phyloP scores from a whole-genome alignment of 768 basidiomycete genomes.

The Lactarius hengduanensis region DNA sequence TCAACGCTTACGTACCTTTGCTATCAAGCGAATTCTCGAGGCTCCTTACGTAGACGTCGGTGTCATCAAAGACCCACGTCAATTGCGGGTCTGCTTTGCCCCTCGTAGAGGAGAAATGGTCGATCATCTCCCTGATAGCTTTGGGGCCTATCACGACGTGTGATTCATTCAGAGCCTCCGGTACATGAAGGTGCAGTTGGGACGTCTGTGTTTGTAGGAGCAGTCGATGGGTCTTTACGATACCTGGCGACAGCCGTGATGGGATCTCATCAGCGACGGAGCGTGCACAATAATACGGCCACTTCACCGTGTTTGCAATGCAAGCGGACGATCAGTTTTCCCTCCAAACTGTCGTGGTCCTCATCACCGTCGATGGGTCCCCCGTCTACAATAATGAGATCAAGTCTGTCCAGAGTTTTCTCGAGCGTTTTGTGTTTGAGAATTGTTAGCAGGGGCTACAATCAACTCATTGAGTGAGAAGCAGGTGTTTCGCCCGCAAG shows the following conservation, averaged over 20 bases:
- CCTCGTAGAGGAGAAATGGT: constrained; percentile 71
- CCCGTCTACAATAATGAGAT: constrained; percentile 64
- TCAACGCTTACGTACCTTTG: constrained; percentile 48
- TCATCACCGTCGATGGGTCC: constrained; percentile 43
- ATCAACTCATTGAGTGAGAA: constrained; percentile 30
- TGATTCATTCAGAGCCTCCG: constrained; percentile 58
- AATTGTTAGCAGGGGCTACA: constrained; percentile 64
- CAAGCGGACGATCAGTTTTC: constrained; percentile 66
- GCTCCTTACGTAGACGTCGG: constrained; percentile 68
- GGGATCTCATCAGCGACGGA: constrained; percentile 15
- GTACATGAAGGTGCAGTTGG: constrained; percentile 64
- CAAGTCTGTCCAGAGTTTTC: constrained; percentile 74
- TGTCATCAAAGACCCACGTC: constrained; percentile 73
- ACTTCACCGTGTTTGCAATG: constrained; percentile 79
- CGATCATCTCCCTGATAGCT: constrained; percentile 72
- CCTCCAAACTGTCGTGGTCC: constrained; percentile 62
- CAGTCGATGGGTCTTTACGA: constrained; percentile 79
- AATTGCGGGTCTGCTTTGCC: constrained; percentile 76
- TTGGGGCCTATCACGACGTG: constrained; percentile 69
- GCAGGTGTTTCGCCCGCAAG: not conserved
- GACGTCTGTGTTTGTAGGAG: constrained; percentile 56
- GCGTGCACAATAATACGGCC: constrained; percentile 5
- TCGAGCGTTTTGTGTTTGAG: constrained; percentile 72
- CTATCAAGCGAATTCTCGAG: constrained; percentile 62
- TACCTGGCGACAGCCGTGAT: constrained; percentile 45